Evolutionary conservation across 2,329 filamentous ascomycete genomes (phyloP).

Genomic region (Colletotrichum destructivum): DNA sequence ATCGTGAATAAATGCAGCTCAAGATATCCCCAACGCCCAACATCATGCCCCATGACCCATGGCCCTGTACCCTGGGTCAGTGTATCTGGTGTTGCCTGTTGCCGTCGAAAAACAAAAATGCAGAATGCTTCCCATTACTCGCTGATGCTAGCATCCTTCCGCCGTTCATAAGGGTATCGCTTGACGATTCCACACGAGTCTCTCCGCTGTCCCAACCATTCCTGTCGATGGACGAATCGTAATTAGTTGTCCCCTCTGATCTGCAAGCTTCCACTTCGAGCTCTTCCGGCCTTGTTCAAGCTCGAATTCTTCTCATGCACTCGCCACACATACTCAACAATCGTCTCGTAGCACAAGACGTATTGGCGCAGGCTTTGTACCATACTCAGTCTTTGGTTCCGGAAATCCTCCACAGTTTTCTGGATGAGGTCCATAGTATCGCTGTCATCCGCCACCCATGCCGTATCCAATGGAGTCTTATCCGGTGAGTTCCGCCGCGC

Average conservation of each 20-base stretch:
- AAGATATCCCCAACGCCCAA: conserved; percentile 37
- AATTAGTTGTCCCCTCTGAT: conserved; percentile 36
- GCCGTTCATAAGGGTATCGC: conserved; percentile 37
- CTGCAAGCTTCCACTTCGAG: conserved; percentile 45
- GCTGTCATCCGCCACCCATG: conserved; percentile 80
- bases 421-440: conserved; percentile 85
- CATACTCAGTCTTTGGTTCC: conserved; percentile 92
- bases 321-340: conserved; percentile 85
- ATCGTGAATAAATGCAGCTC: conserved; percentile 25
- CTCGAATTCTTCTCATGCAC: conserved; percentile 56
- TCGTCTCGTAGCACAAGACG: conserved; percentile 95
- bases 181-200: conserved; percentile 31
- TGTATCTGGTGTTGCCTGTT: conserved; percentile 33
- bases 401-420: conserved; percentile 91
- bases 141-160: conserved; percentile 37
- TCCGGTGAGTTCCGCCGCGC: conserved; percentile 36
- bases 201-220: neutral
- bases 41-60: conserved; percentile 29
- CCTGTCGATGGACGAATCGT: neutral
- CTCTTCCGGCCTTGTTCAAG: conserved; percentile 42
- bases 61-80: conserved; percentile 11
- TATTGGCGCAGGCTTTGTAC: conserved; percentile 95
- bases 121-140: conserved; percentile 32
- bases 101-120: conserved; percentile 23
- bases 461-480: conserved; percentile 58